Evolutionary conservation across 345 rosid species (phyloP).

Genomic region (Populus deltoides): DNA sequence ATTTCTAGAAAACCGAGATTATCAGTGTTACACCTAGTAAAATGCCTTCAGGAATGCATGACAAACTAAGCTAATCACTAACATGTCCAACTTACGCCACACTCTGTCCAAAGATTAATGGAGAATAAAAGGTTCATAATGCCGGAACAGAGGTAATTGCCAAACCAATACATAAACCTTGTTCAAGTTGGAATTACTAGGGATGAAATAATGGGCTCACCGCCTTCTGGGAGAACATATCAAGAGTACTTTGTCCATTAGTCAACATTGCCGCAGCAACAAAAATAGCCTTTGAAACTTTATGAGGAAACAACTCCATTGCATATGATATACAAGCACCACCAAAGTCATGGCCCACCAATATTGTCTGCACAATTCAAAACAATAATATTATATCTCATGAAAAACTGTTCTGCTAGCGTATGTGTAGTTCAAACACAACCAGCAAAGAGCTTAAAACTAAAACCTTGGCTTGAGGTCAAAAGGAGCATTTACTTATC

Average conservation of each 20-base stretch:
- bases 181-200: background rate
- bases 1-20: constrained; percentile 6
- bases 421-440: background rate
- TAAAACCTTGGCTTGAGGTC: background rate
- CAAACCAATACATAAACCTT: background rate
- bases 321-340: constrained; percentile 84
- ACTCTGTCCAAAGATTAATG: background rate
- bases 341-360: constrained; percentile 96
- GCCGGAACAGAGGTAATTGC: background rate
- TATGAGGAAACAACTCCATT: constrained; percentile 79
- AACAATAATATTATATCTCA: background rate
- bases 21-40: background rate
- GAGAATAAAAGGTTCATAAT: background rate
- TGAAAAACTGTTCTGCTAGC: background rate
- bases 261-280: constrained; percentile 81
- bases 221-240: constrained; percentile 69
- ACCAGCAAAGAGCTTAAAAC: background rate
- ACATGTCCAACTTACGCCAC: background rate
- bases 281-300: constrained; percentile 69
- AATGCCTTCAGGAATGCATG: background rate
- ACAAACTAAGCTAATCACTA: background rate
- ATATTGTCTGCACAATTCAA: constrained; percentile 57
- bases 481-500: background rate
- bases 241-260: constrained; percentile 70
- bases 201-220: constrained; percentile 18